Percentiles rank a stretch among this genome's conserved stretches.
Conservation (phyloP, 352 stramenopile species). For the Hyaloperonospora arabidopsidis region DNA sequence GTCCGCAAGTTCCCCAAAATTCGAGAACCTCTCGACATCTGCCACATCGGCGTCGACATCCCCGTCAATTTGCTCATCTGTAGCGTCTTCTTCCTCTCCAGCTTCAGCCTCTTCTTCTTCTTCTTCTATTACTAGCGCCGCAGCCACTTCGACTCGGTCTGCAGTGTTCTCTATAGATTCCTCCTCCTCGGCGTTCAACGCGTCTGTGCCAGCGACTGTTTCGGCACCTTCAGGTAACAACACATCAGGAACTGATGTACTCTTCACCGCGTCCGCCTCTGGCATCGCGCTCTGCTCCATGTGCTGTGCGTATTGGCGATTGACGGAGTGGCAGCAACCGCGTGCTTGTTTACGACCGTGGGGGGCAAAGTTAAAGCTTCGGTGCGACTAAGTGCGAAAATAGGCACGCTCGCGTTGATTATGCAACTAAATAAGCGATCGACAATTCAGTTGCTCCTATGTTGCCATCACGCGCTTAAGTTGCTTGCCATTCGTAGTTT, state of each 20-base stretch:
- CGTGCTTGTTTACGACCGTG: conserved; percentile 9
- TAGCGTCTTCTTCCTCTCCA: conserved; percentile 1
- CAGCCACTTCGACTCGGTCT: conserved; percentile 2
- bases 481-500: no score
- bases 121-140: neutral
- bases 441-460: no score
- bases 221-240: conserved; percentile 3
- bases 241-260: neutral
- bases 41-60: neutral
- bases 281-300: conserved; percentile 21
- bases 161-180: conserved; percentile 1
- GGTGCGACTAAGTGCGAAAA: conserved; percentile 23
- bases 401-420: neutral
- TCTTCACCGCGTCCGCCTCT: conserved; percentile 10
- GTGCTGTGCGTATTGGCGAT: conserved; percentile 2
- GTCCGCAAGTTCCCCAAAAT: neutral
- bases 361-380: conserved; percentile 11
- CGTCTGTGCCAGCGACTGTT: neutral
- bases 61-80: conserved; percentile 8
- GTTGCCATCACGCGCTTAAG: no score
- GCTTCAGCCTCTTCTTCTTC: neutral
- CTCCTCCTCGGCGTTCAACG: neutral
- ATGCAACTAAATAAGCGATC: no score
- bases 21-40: conserved; percentile 5
- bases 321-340: neutral